Base-by-base conservation (phyloP, 106 monocot species). In the Triglochin maritima region DNA sequence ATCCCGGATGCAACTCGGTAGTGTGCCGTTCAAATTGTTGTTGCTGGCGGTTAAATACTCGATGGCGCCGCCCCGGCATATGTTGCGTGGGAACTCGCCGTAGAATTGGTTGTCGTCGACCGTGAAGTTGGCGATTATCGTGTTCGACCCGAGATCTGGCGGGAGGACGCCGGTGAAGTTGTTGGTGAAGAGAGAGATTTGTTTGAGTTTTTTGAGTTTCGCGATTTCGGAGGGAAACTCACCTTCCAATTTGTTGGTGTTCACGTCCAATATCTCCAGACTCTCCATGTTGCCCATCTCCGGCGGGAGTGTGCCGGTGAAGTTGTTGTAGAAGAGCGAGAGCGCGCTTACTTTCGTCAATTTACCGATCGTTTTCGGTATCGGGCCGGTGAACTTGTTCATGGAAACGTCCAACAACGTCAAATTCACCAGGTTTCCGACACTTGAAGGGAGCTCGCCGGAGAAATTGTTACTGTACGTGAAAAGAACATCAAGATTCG, bases 261-360 rank as follows among this genome's bases (percentile, higher is more conserved):
- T 72, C 12, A 89, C 4, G 65, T 86, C 81, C 2, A 89, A n/a
- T 2, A 0, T 13, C 9, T 1, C 0, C 72, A 90, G 49, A 12
- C 69, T 61, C 3, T 47, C 67, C 82, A 90, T 77, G 72, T 86
- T 79, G 1, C 89, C 89, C 8, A 90, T 79, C 72, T 84, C 86
- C 0, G 13, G 8, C 9, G 90, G 90, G 9, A 90, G 76, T 10
- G 13, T 14, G 2, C 90, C 86, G 3, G 68, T 79, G 75, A 90
- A 81, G 7, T 72, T 59, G 72, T 90, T 86, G 62, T 4, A 56
- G 69, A 69, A 86, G 3, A 90, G 71, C n/a, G 7, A 17, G 7
- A 90, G 44, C 2, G 0, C 0, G 0, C 0, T 54, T 3, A 86
- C 77, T 7, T 81, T 29, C 7, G 62, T 79, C 12, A 86, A 75